A percentile compares a stretch with the other conserved stretches of the same genome.
These are phyloP conservation scores for Xanthoconium separans DNA, from an alignment of 1,284 basidiomycete genomes.

Conservation along the genomic window DNA sequence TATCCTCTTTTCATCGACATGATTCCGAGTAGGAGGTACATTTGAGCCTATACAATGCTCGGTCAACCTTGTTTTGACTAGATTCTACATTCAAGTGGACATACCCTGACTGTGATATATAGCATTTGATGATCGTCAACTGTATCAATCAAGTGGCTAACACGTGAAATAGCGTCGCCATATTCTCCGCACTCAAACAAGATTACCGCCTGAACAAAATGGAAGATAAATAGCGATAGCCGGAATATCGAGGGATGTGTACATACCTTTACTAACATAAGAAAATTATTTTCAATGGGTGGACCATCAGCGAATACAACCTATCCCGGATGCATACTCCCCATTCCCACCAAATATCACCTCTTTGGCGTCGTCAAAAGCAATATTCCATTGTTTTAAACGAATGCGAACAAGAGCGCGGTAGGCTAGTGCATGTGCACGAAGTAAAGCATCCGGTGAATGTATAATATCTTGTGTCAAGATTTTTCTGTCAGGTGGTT, in stretches of 20 bases:
- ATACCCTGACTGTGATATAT: not conserved
- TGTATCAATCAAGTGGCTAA: not conserved
- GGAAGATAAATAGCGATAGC: not conserved
- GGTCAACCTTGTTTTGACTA: not conserved
- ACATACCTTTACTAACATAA: constrained; percentile 10
- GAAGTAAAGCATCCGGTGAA: not conserved
- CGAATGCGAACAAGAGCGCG: not conserved
- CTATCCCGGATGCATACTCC: not conserved
- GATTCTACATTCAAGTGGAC: no score
- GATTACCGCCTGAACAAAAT: not conserved
- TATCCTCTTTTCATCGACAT: not conserved
- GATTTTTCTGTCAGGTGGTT: no score
- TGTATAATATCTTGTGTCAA: not conserved
- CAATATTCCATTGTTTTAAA: not conserved
- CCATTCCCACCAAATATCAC: not conserved
- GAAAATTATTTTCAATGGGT: not conserved
- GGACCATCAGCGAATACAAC: not conserved
- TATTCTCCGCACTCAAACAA: constrained; percentile 3
- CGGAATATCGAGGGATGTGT: not conserved
- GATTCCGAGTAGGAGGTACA: not conserved
- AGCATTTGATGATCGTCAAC: not conserved
- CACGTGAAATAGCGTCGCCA: not conserved
- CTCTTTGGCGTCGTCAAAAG: not conserved
- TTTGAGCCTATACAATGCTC: not conserved
- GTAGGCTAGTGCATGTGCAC: not conserved